These are phyloP conservation scores for Rhexocercosporidium sp. DNA, from an alignment of 2,329 filamentous ascomycete species.

Conservation along the genomic window DNA sequence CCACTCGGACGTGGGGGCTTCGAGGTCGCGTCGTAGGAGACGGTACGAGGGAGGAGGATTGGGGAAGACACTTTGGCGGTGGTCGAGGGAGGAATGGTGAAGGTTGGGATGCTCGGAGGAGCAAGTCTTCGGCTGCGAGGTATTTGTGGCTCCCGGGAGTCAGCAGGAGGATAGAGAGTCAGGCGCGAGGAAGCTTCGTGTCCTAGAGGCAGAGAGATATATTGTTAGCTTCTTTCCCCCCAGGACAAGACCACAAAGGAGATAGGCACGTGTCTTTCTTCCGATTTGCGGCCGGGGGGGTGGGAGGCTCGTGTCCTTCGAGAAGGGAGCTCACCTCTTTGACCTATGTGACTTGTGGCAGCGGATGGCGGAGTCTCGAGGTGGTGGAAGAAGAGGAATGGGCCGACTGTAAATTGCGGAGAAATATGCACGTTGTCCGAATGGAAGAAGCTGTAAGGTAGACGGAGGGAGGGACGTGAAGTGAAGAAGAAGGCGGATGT, in stretches of 20 bases:
- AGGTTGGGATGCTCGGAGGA: slow-evolving; percentile 39
- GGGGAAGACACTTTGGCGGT: slow-evolving; percentile 97
- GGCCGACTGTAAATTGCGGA: background rate
- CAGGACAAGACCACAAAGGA: background rate
- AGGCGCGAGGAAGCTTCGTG: background rate
- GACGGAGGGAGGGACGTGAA: background rate
- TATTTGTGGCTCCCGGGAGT: slow-evolving; percentile 8
- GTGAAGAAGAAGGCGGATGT: background rate
- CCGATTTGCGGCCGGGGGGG: slow-evolving; percentile 3
- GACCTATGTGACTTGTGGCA: background rate
- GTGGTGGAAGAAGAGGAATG: slow-evolving; percentile 4
- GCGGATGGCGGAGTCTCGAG: background rate
- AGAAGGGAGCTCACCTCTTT: slow-evolving; percentile 11
- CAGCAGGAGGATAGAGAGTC: slow-evolving; percentile 4
- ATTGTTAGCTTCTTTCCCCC: background rate
- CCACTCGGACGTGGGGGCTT: slow-evolving; percentile 68
- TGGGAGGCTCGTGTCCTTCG: slow-evolving; percentile 1
- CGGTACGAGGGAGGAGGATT: slow-evolving; percentile 84
- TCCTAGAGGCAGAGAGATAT: background rate
- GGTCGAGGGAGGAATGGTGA: slow-evolving; percentile 52
- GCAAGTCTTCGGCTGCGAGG: slow-evolving; percentile 26
- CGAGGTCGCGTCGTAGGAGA: slow-evolving; percentile 87
- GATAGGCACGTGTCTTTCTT: slow-evolving; percentile 10
- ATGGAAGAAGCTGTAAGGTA: background rate
- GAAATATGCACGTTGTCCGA: background rate